Base-by-base conservation (phyloP, 768 basidiomycete genomes). In the Coprinopsis marcescibilis region DNA sequence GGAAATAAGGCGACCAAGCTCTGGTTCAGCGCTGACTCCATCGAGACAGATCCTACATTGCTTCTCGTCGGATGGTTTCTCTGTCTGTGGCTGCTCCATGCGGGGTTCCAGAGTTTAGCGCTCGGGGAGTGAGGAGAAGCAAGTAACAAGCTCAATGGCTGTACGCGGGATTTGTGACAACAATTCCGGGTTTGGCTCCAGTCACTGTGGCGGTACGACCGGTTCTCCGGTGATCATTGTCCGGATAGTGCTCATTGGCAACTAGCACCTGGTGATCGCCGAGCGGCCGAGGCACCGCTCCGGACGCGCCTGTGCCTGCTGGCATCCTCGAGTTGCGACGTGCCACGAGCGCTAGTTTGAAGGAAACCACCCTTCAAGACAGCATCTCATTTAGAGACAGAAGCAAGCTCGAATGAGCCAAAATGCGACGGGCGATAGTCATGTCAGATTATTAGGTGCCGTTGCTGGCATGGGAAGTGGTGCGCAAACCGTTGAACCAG, bases 11-110 rank as follows among this genome's bases (percentile, higher is more conserved):
- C 81, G 77, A 2, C 91, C 91, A 32, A 85, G 67, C 20, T 76
- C 72, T 0, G 53, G 59, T 52, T 85, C 82, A 19, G 77, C 75
- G 36, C 77, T 75, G 10, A 67, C 62, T 3, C 85, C 82, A 30
- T 85, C 84, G 21, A 90, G 71, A 60, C 91, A 94, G 37, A 94
- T 94, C 44, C 91, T 75, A 58, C 91, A 93, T 59, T 86, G 85
- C 56, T 76, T 83, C 57, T 80, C 79, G 26, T 46, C 45, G 35
- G 43, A 35, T 21, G 25, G 36, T 46, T 41, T n/a, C n/a, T n/a
- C n/a, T n/a, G n/a, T n/a, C n/a, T n/a, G n/a, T n/a, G n/a, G n/a
- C n/a, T n/a, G n/a, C n/a, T n/a, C n/a, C n/a, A n/a, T n/a, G n/a
- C n/a, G n/a, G n/a, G n/a, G n/a, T n/a, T n/a, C n/a, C n/a, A n/a